Evolutionary conservation across 2,329 filamentous ascomycete species (phyloP), one percentile per base, ranked within the genome.

Genomic region (Trichoderma sp.): DNA sequence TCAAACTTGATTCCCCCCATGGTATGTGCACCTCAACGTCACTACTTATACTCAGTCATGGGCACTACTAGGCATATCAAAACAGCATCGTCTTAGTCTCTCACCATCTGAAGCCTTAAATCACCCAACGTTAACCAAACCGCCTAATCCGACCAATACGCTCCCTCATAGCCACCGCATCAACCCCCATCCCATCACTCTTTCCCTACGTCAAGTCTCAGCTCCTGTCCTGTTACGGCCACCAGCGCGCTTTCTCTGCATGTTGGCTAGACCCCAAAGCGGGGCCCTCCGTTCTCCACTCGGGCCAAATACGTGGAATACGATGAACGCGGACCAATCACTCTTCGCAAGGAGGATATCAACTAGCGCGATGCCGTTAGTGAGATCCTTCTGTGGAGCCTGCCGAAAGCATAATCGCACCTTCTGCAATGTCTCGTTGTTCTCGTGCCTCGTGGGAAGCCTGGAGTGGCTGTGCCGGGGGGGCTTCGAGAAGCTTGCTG

Each of bases 261-360:
- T 39, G 34, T 34, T 43, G 5, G 4, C 32, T 61, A 18, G 66
- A 34, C 32, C 12, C 6, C 21, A 65, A 67, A 62, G 66, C 57
- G 66, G 57, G 39, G 62, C 26, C 5, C 12, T 43, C 8, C 1
- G 2, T 24, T 24, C 28, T 65, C 26, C 34, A 43, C 34, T 63
- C 21, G 12, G 8, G 8, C 51, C 47, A 43, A 30, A 64, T 65
- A 36, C 28, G 71, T 56, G 67, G 67, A 77, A 79, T 78, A 79
- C 78, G 78, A 79, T 67, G 76, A 78, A 78, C 75, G 76, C 78
- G 77, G 79, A 70, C 69, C 73, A 74, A 76, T 73, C 58, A 72
- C 6, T 15, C 24, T 7, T n/a, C 12, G 18, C 26, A 24, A 32
- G 30, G 14, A 60, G 56, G 65, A n/a, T n/a, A 69, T 21, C 12